Evolutionary conservation across 495 filamentous ascomycete species (phyloP).

Genomic region (Tuber magnatum): DNA sequence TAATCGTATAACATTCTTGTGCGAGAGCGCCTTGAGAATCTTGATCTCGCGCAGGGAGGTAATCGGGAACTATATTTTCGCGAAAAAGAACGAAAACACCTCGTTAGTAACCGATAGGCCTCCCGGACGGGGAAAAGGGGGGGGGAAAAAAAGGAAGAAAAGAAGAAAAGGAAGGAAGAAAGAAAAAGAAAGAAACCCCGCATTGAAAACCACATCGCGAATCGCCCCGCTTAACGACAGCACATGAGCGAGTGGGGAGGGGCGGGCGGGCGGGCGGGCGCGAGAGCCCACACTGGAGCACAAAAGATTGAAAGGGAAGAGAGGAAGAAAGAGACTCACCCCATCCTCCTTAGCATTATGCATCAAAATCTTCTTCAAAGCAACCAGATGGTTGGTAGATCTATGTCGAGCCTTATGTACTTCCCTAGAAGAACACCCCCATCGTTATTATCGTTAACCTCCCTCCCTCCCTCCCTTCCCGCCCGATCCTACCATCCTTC

Average conservation of each 20-base stretch:
- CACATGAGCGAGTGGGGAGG: neutral
- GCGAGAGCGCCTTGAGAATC: constrained; percentile 84
- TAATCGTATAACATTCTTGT: constrained; percentile 77
- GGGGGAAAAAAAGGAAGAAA: constrained; percentile 17
- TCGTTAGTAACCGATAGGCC: constrained; percentile 20
- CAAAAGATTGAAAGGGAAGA: neutral
- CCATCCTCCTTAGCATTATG: constrained; percentile 80
- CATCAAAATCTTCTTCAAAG: constrained; percentile 91
- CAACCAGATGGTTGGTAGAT: constrained; percentile 64
- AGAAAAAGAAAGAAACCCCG: constrained; percentile 9
- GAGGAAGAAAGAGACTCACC: constrained; percentile 45
- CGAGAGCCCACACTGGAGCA: neutral
- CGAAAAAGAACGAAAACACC: constrained; percentile 1
- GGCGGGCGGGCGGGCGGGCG: neutral
- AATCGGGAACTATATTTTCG: constrained; percentile 55
- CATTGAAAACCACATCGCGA: constrained; percentile 8
- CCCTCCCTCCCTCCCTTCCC: constrained; percentile 12
- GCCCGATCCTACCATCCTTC: constrained; percentile 1
- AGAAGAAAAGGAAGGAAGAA: constrained; percentile 18
- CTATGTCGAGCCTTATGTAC: constrained; percentile 82
- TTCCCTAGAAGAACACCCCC: constrained; percentile 52
- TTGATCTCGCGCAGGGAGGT: constrained; percentile 85
- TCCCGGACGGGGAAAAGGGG: neutral
- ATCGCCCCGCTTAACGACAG: neutral
- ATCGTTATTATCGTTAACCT: neutral